phyloP scores from a whole-genome alignment of 2,329 filamentous ascomycete genomes.

The Dryadomyces quercivorus region DNA sequence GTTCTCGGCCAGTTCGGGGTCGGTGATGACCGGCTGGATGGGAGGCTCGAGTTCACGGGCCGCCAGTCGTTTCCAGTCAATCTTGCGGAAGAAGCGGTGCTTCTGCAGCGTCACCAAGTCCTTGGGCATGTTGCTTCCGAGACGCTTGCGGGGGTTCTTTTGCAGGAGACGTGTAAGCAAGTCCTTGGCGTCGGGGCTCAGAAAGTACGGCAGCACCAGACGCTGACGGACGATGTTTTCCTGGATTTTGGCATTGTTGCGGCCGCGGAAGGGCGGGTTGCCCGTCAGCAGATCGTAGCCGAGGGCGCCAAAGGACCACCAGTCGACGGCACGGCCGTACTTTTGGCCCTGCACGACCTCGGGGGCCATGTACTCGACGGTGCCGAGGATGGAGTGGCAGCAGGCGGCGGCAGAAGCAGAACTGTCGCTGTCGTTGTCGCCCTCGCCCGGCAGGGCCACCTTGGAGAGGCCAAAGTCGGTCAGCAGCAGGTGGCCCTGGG shows the following conservation, averaged over 20 bases:
- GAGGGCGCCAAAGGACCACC: conserved; percentile 94
- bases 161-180: conserved; percentile 78
- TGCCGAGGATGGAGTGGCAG: conserved; percentile 89
- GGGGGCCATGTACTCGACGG: conserved; percentile 97
- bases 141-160: conserved; percentile 83
- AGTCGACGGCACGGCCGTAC: conserved; percentile 92
- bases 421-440: conserved; percentile 32
- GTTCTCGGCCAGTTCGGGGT: conserved; percentile 93
- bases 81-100: conserved; percentile 93
- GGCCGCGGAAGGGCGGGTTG: conserved; percentile 77
- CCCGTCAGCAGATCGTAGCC: conserved; percentile 90
- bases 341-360: conserved; percentile 80
- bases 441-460: conserved; percentile 48
- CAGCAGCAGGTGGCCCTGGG: conserved; percentile 81
- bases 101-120: conserved; percentile 77
- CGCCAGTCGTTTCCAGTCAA: conserved; percentile 84
- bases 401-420: conserved; percentile 36
- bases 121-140: conserved; percentile 80
- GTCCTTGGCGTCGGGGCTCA: conserved; percentile 87
- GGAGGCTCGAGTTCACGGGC: conserved; percentile 74
- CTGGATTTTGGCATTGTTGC: conserved; percentile 89
- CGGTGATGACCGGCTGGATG: conserved; percentile 86
- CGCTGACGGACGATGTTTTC: conserved; percentile 95
- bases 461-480: conserved; percentile 97
- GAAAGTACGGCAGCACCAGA: conserved; percentile 75